Evolutionary conservation across 75 land plant genomes (phyloP), one percentile per base, ranked within the genome.

Genomic region (Pinus taeda): DNA sequence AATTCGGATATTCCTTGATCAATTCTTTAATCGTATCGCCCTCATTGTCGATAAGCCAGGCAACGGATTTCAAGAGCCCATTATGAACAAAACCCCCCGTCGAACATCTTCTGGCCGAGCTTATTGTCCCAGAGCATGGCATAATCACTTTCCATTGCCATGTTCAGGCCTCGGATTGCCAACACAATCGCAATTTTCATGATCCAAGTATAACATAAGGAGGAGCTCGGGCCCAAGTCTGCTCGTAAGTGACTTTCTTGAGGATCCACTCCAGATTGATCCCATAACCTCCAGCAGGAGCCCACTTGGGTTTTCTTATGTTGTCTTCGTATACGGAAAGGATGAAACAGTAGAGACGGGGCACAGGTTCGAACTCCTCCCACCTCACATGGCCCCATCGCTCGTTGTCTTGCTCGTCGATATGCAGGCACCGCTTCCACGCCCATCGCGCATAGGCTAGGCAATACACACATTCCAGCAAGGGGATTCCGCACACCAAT

Each of bases 1-100:
- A 94, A 8, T 75, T 64, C 13, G 85, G 81, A 76, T 89, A 72
- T 59, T 80, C 85, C 74, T 83, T 80, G 26, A 77, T 71, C 77
- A 82, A 56, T 36, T 39, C 20, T 2, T 60, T 79, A 24, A 79
- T 49, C 4, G 77, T 75, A 42, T 79, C 84, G 3, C 24, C 42
- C 20, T 77, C 86, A 22, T 64, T 59, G 70, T 74, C 8, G 42
- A 81, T 65, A 21, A 81, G 39, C 88, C 88, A 86, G 58, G 57
- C 76, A 3, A 86, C 86, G 21, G 88, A 67, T 64, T 75, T 61
- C 5, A 80, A 79, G 69, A 86, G 59, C 29, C 86, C 86, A 74
- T 86, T 86, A 57, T 86, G 88, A 55, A 86, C 88, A 81, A 80
- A 83, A 17, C 26, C 88, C 88, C 88, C 76, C 85, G 63, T 85